Percentiles rank a stretch among this genome's conserved stretches.
These are phyloP conservation scores for Pythium folliculosum DNA, from an alignment of 352 stramenopile genomes.

Conservation along the genomic window DNA sequence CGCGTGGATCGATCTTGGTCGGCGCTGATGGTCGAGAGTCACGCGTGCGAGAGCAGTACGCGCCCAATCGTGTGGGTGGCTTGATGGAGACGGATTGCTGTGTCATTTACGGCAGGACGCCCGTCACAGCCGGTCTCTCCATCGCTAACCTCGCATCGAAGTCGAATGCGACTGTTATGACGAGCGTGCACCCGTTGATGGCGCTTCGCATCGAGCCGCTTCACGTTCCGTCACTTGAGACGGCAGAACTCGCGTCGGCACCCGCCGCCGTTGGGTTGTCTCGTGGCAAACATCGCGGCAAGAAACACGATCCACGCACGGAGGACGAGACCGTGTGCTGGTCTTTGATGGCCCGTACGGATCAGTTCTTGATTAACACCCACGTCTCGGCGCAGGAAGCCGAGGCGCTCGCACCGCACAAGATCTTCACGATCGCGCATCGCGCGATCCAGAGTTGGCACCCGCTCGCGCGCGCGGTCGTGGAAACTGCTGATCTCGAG, in stretches of 20 bases:
- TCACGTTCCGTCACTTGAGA: slow-evolving; percentile 32
- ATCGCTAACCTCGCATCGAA: slow-evolving; percentile 46
- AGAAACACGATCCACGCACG: background rate
- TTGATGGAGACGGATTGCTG: slow-evolving; percentile 61
- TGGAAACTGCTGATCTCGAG: slow-evolving; percentile 41
- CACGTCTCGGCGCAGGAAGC: slow-evolving; percentile 36
- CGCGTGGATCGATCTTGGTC: slow-evolving; percentile 49
- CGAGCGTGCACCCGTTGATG: slow-evolving; percentile 38
- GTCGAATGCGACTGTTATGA: slow-evolving; percentile 29
- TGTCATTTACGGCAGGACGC: slow-evolving; percentile 69
- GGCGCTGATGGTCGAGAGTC: slow-evolving; percentile 60
- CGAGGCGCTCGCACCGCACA: slow-evolving; percentile 38
- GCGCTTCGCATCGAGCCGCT: slow-evolving; percentile 59
- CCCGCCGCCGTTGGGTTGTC: background rate
- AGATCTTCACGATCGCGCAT: slow-evolving; percentile 47
- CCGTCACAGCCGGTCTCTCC: slow-evolving; percentile 49
- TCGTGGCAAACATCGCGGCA: slow-evolving; percentile 7
- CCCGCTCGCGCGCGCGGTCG: slow-evolving; percentile 41
- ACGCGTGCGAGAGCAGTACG: slow-evolving; percentile 54
- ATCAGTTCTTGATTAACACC: slow-evolving; percentile 42
- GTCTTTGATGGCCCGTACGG: slow-evolving; percentile 51
- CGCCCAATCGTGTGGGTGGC: slow-evolving; percentile 33
- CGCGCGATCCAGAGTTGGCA: slow-evolving; percentile 51
- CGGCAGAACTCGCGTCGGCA: slow-evolving; percentile 31
- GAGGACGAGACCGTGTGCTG: slow-evolving; percentile 59